These are phyloP conservation scores for Citrus unshiu DNA, from an alignment of 345 rosid species.

Conservation along the genomic window DNA sequence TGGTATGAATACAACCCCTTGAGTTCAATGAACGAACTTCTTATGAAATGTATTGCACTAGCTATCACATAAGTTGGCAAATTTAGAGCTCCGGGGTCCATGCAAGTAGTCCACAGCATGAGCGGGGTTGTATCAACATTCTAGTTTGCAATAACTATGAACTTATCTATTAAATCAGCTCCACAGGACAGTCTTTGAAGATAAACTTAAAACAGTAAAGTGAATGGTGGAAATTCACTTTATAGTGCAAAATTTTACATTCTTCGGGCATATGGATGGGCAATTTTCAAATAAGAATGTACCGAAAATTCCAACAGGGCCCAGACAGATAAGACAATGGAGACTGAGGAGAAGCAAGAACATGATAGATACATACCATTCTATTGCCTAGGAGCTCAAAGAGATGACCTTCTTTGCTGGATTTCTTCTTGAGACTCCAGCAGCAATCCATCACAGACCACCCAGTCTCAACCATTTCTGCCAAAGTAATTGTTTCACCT, in stretches of 20 bases:
- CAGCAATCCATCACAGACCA: conserved; percentile 75
- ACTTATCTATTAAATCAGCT: neutral
- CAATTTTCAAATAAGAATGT: neutral
- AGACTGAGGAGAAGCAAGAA: conserved; percentile 6
- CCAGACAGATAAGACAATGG: neutral
- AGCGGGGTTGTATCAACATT: neutral
- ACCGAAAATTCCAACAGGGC: neutral
- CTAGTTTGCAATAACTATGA: neutral
- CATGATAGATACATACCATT: conserved; percentile 44
- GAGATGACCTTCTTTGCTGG: conserved; percentile 40
- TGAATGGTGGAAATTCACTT: neutral
- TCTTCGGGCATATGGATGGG: neutral
- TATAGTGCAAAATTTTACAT: neutral
- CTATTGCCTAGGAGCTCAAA: conserved; percentile 61
- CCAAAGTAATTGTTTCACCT: conserved; percentile 59
- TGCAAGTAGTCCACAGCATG: neutral
- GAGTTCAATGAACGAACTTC: conserved; percentile 1
- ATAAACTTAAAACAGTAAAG: neutral
- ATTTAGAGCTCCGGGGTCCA: neutral
- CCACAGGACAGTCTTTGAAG: neutral
- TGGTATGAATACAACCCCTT: conserved; percentile 1
- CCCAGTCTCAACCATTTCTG: conserved; percentile 43
- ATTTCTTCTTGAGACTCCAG: conserved; percentile 51
- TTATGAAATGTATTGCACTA: neutral
- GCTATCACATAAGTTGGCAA: neutral